These are phyloP conservation scores for Talaromyces borbonicus DNA, from an alignment of 495 filamentous ascomycete genomes.

Conservation along the genomic window DNA sequence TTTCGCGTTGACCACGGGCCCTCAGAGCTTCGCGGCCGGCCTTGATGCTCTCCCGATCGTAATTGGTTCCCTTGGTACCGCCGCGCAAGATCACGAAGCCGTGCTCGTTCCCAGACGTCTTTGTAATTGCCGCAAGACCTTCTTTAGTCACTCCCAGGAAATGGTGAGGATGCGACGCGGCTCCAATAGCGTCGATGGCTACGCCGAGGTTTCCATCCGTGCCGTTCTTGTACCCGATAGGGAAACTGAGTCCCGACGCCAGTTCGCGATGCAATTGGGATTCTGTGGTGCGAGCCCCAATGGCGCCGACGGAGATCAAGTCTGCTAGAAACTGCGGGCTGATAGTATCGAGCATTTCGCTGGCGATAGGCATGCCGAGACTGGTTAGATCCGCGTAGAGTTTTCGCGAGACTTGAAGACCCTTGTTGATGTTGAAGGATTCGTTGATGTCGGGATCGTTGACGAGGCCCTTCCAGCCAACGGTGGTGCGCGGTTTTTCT, in stretches of 20 bases:
- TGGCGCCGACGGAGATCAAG: slow-evolving; percentile 88
- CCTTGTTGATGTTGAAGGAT: slow-evolving; percentile 98
- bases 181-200: slow-evolving; percentile 93
- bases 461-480: slow-evolving; percentile 98
- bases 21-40: slow-evolving; percentile 66
- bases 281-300: slow-evolving; percentile 96
- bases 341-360: slow-evolving; percentile 97
- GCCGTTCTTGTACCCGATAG: slow-evolving; percentile 98
- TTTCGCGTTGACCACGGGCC: slow-evolving; percentile 78
- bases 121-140: slow-evolving; percentile 88
- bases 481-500: slow-evolving; percentile 97
- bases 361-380: slow-evolving; percentile 84
- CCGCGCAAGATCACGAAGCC: slow-evolving; percentile 94
- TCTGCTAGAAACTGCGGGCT: slow-evolving; percentile 95
- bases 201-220: slow-evolving; percentile 91
- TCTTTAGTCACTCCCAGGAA: slow-evolving; percentile 99
- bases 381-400: slow-evolving; percentile 84
- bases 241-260: slow-evolving; percentile 94
- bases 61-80: slow-evolving; percentile 90
- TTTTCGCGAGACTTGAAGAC: slow-evolving; percentile 75
- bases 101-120: slow-evolving; percentile 87
- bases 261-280: slow-evolving; percentile 92
- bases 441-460: slow-evolving; percentile 98
- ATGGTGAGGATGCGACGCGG: slow-evolving; percentile 83
- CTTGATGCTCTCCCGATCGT: slow-evolving; percentile 72